Conservation (phyloP, 495 filamentous ascomycete genomes). For the Ramalina peruviana region DNA sequence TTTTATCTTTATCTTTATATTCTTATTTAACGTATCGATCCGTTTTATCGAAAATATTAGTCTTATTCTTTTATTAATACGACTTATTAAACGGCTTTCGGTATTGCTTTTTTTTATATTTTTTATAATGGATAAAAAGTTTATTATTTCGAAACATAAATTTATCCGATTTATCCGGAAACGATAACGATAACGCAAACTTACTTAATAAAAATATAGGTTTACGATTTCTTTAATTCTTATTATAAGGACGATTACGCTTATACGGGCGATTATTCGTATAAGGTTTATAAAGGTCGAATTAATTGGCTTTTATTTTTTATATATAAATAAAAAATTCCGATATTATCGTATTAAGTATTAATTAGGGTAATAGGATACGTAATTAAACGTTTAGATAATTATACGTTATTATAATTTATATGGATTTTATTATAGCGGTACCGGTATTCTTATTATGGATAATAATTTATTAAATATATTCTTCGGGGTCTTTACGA, state of each 20-base stretch:
- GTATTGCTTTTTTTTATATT: too few species aligned
- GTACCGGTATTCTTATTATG: background rate
- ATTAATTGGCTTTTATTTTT: background rate
- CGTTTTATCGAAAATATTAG: too few species aligned
- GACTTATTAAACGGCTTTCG: too few species aligned
- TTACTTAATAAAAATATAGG: background rate
- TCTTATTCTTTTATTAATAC: too few species aligned
- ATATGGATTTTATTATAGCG: background rate
- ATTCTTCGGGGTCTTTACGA: too few species aligned
- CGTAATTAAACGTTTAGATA: background rate
- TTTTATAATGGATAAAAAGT: too few species aligned
- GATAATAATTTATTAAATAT: too few species aligned
- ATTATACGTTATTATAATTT: background rate
- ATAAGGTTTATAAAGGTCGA: background rate
- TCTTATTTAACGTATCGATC: too few species aligned
- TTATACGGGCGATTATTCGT: too few species aligned
- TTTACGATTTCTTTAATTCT: slow-evolving; percentile 1
- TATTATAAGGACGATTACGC: background rate
- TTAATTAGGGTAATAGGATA: background rate
- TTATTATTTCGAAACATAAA: too few species aligned
- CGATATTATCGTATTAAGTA: background rate
- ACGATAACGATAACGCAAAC: background rate
- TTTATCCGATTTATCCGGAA: too few species aligned
- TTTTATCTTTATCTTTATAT: too few species aligned
- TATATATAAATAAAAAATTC: background rate